Evolutionary conservation across 441 rosid genomes (phyloP).

Genomic region (Erodium texanum): DNA sequence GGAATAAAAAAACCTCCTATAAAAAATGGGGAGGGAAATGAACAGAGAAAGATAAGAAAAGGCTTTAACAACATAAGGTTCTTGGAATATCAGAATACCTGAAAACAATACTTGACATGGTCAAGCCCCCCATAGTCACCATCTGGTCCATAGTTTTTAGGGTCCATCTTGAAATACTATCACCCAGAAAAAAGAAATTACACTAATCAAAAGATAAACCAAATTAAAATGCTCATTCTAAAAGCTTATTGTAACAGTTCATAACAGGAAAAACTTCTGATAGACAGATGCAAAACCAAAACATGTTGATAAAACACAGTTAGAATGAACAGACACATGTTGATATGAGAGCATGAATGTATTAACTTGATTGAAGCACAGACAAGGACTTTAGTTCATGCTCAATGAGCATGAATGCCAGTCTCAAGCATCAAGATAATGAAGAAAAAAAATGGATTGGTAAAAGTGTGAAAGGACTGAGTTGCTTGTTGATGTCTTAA

Average conservation of each 20-base stretch:
- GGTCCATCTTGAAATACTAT: constrained; percentile 94
- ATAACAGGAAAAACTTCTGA: not conserved
- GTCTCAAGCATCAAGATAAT: not conserved
- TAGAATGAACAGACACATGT: not conserved
- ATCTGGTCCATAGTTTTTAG: constrained; percentile 40
- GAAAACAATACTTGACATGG: constrained; percentile 82
- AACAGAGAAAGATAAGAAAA: not conserved
- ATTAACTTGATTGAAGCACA: not conserved
- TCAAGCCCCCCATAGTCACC: constrained; percentile 61
- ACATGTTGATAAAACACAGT: not conserved
- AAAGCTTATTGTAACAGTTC: not conserved
- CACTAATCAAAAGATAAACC: constrained; percentile 9
- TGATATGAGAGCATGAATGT: not conserved
- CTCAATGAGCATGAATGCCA: not conserved
- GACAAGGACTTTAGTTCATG: not conserved
- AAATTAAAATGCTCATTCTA: not conserved
- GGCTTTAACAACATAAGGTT: not conserved
- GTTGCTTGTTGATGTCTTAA: constrained; percentile 1
- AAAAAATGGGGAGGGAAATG: not conserved
- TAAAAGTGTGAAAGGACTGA: not conserved
- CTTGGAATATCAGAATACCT: constrained; percentile 37
- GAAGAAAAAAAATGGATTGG: not conserved
- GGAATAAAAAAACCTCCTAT: not conserved
- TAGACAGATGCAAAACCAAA: not conserved
- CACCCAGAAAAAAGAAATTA: constrained; percentile 15